Evolutionary conservation across 2,329 filamentous ascomycete genomes (phyloP).

Genomic region (Exophiala calicioides): DNA sequence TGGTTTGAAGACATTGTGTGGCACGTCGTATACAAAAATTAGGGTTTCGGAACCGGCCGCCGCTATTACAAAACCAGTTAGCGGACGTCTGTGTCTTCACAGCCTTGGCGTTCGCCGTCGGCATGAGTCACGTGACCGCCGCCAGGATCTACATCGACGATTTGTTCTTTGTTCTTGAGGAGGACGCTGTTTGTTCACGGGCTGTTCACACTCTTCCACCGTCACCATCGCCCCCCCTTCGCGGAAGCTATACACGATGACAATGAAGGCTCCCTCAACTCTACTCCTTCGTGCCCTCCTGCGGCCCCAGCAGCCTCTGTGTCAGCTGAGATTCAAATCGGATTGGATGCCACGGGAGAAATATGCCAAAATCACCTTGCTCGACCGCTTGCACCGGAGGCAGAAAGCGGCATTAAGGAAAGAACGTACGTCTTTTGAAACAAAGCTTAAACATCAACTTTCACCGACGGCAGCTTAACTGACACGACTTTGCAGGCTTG

Average conservation of each 20-base stretch:
- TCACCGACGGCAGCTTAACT: too few species aligned
- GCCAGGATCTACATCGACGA: neutral
- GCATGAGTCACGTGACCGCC: too few species aligned
- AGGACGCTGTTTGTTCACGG: constrained; percentile 4
- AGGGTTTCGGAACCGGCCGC: neutral
- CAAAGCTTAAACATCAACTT: too few species aligned
- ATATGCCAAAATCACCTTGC: constrained; percentile 30
- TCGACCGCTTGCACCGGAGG: constrained; percentile 32
- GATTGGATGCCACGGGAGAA: constrained; percentile 31
- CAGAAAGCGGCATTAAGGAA: constrained; percentile 29
- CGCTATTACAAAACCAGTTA: neutral
- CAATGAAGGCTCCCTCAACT: constrained; percentile 25
- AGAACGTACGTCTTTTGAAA: constrained; percentile 25
- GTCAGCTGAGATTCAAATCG: constrained; percentile 26
- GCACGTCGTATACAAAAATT: constrained; percentile 1
- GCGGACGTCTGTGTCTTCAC: neutral
- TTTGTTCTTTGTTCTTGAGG: neutral
- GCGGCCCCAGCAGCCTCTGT: constrained; percentile 21
- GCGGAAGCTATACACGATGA: constrained; percentile 1
- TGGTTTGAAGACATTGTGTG: constrained; percentile 5
- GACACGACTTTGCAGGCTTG: constrained; percentile 4
- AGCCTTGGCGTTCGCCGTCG: constrained; percentile 1
- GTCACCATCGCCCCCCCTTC: neutral
- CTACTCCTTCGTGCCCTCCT: constrained; percentile 24
- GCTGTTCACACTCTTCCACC: neutral